A percentile compares a stretch with the other conserved stretches of the same genome.
phyloP scores from a whole-genome alignment of 768 basidiomycete species.

The Ramaria sp. region DNA sequence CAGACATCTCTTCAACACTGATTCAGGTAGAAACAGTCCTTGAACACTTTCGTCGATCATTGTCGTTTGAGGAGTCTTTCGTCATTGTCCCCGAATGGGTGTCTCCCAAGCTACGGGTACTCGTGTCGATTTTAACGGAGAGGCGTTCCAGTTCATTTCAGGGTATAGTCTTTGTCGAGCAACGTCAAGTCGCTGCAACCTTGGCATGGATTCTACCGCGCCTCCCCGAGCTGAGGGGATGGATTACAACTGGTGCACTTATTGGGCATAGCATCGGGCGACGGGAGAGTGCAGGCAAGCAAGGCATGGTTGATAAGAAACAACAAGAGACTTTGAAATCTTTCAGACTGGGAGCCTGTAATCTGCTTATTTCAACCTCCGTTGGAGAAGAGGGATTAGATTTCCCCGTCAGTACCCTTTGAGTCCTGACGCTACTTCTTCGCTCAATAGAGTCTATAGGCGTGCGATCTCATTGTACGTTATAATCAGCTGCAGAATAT shows the following conservation, averaged over 20 bases:
- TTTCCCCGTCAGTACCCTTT: slow-evolving; percentile 50
- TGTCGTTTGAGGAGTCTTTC: slow-evolving; percentile 25
- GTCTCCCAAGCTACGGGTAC: slow-evolving; percentile 56
- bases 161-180: slow-evolving; percentile 80
- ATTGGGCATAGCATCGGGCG: slow-evolving; percentile 60
- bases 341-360: slow-evolving; percentile 56
- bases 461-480: slow-evolving; percentile 78
- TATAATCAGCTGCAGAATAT: slow-evolving; percentile 77
- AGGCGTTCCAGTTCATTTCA: slow-evolving; percentile 52
- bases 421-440: neutral
- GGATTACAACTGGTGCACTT: slow-evolving; percentile 51
- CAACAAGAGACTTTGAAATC: slow-evolving; percentile 50
- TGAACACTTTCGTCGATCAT: slow-evolving; percentile 9
- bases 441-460: slow-evolving; percentile 29
- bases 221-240: slow-evolving; percentile 44
- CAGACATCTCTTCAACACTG: neutral
- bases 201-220: slow-evolving; percentile 54
- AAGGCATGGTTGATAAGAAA: slow-evolving; percentile 39
- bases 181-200: slow-evolving; percentile 66
- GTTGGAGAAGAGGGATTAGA: slow-evolving; percentile 92
- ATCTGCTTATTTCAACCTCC: slow-evolving; percentile 70
- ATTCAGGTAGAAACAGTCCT: neutral
- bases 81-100: slow-evolving; percentile 49
- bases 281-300: slow-evolving; percentile 25
- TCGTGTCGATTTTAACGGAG: slow-evolving; percentile 49